Evolutionary conservation across 164 flowering plant genomes (phyloP), one percentile per base, ranked within the genome.

Genomic region (Tetrastigma voinierianum): DNA sequence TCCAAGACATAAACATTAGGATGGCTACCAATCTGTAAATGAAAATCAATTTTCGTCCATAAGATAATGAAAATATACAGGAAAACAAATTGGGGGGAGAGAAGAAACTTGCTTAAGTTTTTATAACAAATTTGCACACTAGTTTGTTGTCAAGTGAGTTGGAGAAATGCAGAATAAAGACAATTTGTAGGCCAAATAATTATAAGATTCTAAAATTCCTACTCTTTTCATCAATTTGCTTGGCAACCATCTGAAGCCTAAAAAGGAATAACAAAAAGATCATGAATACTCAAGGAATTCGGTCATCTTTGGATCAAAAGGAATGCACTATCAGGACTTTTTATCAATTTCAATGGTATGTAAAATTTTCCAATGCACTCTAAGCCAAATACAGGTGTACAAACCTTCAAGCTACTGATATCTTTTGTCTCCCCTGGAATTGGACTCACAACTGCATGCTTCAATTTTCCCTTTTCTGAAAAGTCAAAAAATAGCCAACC

Each of bases 401-500:
- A 71, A 6, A 89, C 97, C 93, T 94, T 91, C 62, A 90, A 78
- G 79, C 97, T 86, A 78, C 75, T 83, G 71, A 94, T 91, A 72
- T 82, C 78, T 75, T 87, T 86, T 21, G 96, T 94, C 69, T 87
- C 97, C 60, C 96, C 93, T 21, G 98, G 96, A 43, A 77, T 61
- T 61, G 95, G 84, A 77, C 93, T 94, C 69, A 90, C 88, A 6
- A 64, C 62, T 24, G 91, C 85, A 74, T 79, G 88, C 81, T 81
- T 91, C 70, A 91, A 79, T 82, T 79, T 94, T 67, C 98, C 97
- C 77, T 90, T 91, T 81, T 94, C 98, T 93, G 25, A 23, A n/a
- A 13, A 71, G 25, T 51, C 16, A 55, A 40, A 17, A 45, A 56
- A n/a, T n/a, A n/a, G n/a, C 14, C 25, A n/a, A 13, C 8, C 23